These are phyloP conservation scores for Xylaria hypoxylon DNA, from an alignment of 2,329 filamentous ascomycete genomes.

Conservation along the genomic window DNA sequence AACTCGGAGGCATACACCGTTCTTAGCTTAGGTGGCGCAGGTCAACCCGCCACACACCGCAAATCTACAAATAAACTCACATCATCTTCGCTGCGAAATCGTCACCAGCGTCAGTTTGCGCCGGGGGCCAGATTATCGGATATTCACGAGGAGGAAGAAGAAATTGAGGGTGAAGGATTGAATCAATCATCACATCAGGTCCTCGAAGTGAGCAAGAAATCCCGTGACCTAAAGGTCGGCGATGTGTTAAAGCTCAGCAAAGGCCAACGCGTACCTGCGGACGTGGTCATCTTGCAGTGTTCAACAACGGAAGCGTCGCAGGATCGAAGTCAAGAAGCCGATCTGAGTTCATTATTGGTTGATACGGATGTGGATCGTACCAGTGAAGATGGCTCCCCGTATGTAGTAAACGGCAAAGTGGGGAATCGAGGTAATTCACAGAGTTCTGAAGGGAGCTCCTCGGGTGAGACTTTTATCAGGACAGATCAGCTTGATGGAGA, in stretches of 20 bases:
- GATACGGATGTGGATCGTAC: slow-evolving; percentile 50
- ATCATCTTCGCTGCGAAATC: slow-evolving; percentile 56
- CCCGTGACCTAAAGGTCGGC: slow-evolving; percentile 89
- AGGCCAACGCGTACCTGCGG: slow-evolving; percentile 92
- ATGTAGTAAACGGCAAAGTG: slow-evolving; percentile 54
- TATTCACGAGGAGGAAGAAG: slow-evolving; percentile 76
- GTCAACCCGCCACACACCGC: slow-evolving; percentile 50
- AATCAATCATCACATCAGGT: slow-evolving; percentile 62
- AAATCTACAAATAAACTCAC: slow-evolving; percentile 60
- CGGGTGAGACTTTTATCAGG: slow-evolving; percentile 93
- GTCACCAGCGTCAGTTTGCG: slow-evolving; percentile 53
- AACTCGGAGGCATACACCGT: slow-evolving; percentile 92
- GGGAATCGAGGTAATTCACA: slow-evolving; percentile 46
- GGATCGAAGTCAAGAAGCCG: slow-evolving; percentile 47
- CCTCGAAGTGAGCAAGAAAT: slow-evolving; percentile 80
- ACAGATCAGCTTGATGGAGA: slow-evolving; percentile 98
- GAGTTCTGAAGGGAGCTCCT: slow-evolving; percentile 56
- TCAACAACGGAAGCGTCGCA: slow-evolving; percentile 66
- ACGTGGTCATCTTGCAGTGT: slow-evolving; percentile 93
- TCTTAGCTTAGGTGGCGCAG: slow-evolving; percentile 74
- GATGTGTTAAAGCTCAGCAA: slow-evolving; percentile 95
- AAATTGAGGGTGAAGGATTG: slow-evolving; percentile 57
- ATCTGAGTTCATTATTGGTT: slow-evolving; percentile 57
- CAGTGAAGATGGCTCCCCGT: slow-evolving; percentile 45
- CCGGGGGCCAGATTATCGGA: slow-evolving; percentile 66